Base-by-base conservation (phyloP, 441 rosid species). In the Capsella rubella region DNA sequence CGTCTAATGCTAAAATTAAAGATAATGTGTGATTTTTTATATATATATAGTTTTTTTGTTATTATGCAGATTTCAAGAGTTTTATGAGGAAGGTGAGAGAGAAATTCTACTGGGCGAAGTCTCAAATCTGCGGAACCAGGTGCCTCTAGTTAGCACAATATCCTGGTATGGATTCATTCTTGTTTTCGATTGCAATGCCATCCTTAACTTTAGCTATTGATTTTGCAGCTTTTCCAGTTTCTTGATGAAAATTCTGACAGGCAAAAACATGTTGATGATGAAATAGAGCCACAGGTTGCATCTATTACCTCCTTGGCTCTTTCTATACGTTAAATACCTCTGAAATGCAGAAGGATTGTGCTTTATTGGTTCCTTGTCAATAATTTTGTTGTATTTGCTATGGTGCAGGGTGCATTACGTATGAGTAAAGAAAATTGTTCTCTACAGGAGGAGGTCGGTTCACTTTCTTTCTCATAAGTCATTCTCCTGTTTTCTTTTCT, bases 71-170 rank as follows among this genome's bases (percentile, higher is more conserved):
- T 93, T 83, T 88, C 97, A 93, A 86, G 99, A 96, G 72, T 93
- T 96, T 72, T 93, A 93, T 62, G 96, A 91, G 75, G 99, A 93
- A 84, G 99, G 98, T 59, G 99, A 96, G 83, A 86, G 96, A 72
- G 97, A 91, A 67, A 81, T 93, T 79, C 90, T 96, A 58, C 64
- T 80, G 71, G 91, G 85, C 55, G 99, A 96, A 84, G 78, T 90
- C 54, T 81, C 96, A 45, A 79, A 82, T 62, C 83, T 93, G 69
- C 83, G 91, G 57, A 89, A 86, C 77, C 93, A 93, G 97, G 99
- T 96, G 74, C 77, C 74, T 70, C 9, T 79, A 65, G 53, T 58
- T 71, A 65, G 57, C 74, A 53, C n/a, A 39, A 42, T 35, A 18
- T 64, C 15, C 64, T 47, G 31, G 6, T 45, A 59, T 65, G 11